phyloP scores from a whole-genome alignment of 805 yeast species.

The Nakazawaea wickerhamii region DNA sequence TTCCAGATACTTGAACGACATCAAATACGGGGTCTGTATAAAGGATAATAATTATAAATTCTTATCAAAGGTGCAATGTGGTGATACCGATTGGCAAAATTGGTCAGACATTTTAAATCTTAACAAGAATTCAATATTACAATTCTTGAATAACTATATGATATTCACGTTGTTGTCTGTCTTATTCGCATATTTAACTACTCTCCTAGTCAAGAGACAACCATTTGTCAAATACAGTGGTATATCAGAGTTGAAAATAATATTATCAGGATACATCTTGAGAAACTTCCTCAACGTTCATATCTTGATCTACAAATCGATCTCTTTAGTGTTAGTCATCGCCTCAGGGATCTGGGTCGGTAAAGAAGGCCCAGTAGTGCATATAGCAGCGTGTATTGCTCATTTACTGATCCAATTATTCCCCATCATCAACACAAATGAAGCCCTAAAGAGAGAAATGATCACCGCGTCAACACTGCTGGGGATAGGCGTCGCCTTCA shows the following conservation, averaged over 20 bases:
- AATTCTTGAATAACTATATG: slow-evolving; percentile 25
- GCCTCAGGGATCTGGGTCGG: slow-evolving; percentile 82
- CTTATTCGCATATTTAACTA: slow-evolving; percentile 34
- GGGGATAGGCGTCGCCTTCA: slow-evolving; percentile 81
- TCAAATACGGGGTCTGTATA: slow-evolving; percentile 48
- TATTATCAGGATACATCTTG: slow-evolving; percentile 60
- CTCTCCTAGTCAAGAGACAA: slow-evolving; percentile 25
- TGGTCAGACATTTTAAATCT: slow-evolving; percentile 31
- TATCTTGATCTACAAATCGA: slow-evolving; percentile 49
- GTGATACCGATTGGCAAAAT: slow-evolving; percentile 20
- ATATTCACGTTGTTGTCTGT: slow-evolving; percentile 34
- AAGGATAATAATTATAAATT: slow-evolving; percentile 18
- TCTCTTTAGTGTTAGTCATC: slow-evolving; percentile 58
- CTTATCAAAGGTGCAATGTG: slow-evolving; percentile 27
- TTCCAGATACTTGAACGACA: slow-evolving; percentile 45
- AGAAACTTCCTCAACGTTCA: slow-evolving; percentile 44
- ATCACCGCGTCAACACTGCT: slow-evolving; percentile 74
- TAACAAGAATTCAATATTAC: slow-evolving; percentile 16
- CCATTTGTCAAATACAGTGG: slow-evolving; percentile 51
- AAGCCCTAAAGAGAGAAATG: slow-evolving; percentile 61
- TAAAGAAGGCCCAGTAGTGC: slow-evolving; percentile 83
- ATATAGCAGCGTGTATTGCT: slow-evolving; percentile 62
- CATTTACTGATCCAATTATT: slow-evolving; percentile 29
- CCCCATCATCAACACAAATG: slow-evolving; percentile 33
- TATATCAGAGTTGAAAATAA: slow-evolving; percentile 65